Percentiles rank a stretch among this genome's conserved stretches.
These are phyloP conservation scores for Hysterium pulicare DNA, from an alignment of 2,329 filamentous ascomycete genomes.

Conservation along the genomic window DNA sequence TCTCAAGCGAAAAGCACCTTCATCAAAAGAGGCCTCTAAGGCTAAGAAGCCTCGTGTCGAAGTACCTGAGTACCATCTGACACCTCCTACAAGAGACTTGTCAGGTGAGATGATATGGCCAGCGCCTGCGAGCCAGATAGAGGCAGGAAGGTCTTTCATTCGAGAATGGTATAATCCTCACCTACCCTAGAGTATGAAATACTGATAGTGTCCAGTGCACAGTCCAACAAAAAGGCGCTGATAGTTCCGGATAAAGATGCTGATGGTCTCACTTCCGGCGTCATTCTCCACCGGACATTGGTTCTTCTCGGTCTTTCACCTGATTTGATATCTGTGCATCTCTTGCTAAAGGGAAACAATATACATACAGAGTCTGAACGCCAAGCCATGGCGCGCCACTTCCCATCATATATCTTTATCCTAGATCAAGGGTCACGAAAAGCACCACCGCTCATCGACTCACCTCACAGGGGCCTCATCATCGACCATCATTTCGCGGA, in stretches of 20 bases:
- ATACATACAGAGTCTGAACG: slow-evolving; percentile 57
- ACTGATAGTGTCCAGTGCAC: slow-evolving; percentile 41
- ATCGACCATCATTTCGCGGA: slow-evolving; percentile 63
- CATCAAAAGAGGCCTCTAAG: slow-evolving; percentile 1
- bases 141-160: not conserved
- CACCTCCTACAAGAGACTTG: slow-evolving; percentile 2
- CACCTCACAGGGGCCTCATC: slow-evolving; percentile 51
- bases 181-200: not conserved
- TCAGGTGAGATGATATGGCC: slow-evolving; percentile 5
- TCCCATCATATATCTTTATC: slow-evolving; percentile 59
- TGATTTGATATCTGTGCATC: slow-evolving; percentile 55
- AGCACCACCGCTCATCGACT: slow-evolving; percentile 52
- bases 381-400: slow-evolving; percentile 47
- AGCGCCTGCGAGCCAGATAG: not conserved
- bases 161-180: not conserved
- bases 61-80: slow-evolving; percentile 7
- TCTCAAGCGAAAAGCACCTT: slow-evolving; percentile 3
- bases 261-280: slow-evolving; percentile 63
- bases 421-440: slow-evolving; percentile 63
- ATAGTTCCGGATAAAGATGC: slow-evolving; percentile 69
- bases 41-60: slow-evolving; percentile 4
- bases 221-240: slow-evolving; percentile 50
- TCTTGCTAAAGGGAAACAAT: slow-evolving; percentile 57
- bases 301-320: slow-evolving; percentile 55
- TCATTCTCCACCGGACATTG: slow-evolving; percentile 60